Percentiles rank a stretch among this genome's conserved stretches.
Evolutionary conservation across 164 flowering plant genomes (phyloP).

Genomic region (Taxillus chinensis): DNA sequence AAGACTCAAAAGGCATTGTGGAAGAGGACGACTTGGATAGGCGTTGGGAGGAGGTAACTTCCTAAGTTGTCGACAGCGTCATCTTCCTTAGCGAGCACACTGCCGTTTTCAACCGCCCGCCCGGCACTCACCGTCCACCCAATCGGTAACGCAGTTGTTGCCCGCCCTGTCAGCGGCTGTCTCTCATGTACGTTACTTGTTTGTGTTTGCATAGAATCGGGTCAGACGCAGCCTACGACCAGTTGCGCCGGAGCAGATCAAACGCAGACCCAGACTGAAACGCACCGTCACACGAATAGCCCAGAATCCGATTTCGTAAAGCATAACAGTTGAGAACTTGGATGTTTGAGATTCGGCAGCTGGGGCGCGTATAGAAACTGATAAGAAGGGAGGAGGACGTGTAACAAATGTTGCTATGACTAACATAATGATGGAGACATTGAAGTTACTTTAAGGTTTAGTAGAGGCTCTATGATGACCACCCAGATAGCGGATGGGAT

Average conservation of each 20-base stretch:
- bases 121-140: slow-evolving; percentile 92
- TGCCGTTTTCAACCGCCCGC: slow-evolving; percentile 69
- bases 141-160: slow-evolving; percentile 38
- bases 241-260: no score
- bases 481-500: slow-evolving; percentile 82
- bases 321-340: slow-evolving; percentile 48
- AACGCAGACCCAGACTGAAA: no score
- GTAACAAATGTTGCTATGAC: slow-evolving; percentile 55
- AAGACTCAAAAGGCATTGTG: slow-evolving; percentile 54
- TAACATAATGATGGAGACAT: slow-evolving; percentile 62
- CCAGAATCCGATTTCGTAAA: no score
- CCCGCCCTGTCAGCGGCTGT: background rate
- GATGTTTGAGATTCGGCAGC: slow-evolving; percentile 74
- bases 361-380: slow-evolving; percentile 82
- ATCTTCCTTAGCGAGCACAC: slow-evolving; percentile 79
- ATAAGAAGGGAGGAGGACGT: slow-evolving; percentile 65
- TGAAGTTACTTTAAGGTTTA: slow-evolving; percentile 80
- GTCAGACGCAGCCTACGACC: no score
- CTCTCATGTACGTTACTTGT: background rate
- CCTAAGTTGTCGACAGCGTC: slow-evolving; percentile 64
- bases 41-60: slow-evolving; percentile 70
- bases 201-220: no score
- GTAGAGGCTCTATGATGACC: slow-evolving; percentile 86
- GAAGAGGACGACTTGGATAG: slow-evolving; percentile 66
- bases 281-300: no score